phyloP scores from a whole-genome alignment of 495 filamentous ascomycete genomes.

The Neurospora africana region DNA sequence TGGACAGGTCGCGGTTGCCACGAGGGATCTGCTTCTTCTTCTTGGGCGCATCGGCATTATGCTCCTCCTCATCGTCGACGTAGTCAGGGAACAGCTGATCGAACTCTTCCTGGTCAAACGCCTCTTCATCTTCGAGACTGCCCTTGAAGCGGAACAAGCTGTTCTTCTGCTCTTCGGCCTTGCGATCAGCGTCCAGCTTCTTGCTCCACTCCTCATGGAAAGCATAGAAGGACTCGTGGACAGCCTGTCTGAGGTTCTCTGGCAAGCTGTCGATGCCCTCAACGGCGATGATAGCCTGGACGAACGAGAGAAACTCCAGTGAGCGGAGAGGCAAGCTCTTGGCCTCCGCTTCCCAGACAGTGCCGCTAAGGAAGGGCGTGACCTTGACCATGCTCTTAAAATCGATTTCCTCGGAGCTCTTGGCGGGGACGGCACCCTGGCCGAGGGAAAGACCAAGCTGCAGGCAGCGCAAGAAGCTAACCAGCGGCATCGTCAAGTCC shows the following conservation, averaged over 20 bases:
- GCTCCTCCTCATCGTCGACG: conserved; percentile 22
- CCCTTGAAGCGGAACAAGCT: conserved; percentile 77
- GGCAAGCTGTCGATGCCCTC: conserved; percentile 33
- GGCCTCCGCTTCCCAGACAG: conserved; percentile 11
- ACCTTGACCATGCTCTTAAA: conserved; percentile 35
- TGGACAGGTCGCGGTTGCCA: conserved; percentile 33
- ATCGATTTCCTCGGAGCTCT: conserved; percentile 13
- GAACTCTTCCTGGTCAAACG: conserved; percentile 67
- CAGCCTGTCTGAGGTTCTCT: conserved; percentile 16
- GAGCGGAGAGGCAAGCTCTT: conserved; percentile 27
- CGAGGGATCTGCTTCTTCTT: conserved; percentile 11
- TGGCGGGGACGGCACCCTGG: conserved; percentile 26
- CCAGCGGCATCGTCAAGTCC: conserved; percentile 67
- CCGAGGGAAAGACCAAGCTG: conserved; percentile 61
- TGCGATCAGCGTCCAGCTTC: conserved; percentile 61
- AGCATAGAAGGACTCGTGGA: conserved; percentile 48
- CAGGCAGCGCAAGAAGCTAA: conserved; percentile 73
- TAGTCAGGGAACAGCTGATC: conserved; percentile 72
- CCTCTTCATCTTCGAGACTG: conserved; percentile 59
- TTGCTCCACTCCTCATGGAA: conserved; percentile 72
- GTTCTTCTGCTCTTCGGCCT: conserved; percentile 55
- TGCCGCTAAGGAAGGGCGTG: conserved; percentile 56
- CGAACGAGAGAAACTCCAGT: conserved; percentile 35
- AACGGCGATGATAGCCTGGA: conserved; percentile 27
- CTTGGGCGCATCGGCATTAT: conserved; percentile 9